Evolutionary conservation across 2,329 filamentous ascomycete species (phyloP).

Genomic region (Pestalotiopsis sp.): DNA sequence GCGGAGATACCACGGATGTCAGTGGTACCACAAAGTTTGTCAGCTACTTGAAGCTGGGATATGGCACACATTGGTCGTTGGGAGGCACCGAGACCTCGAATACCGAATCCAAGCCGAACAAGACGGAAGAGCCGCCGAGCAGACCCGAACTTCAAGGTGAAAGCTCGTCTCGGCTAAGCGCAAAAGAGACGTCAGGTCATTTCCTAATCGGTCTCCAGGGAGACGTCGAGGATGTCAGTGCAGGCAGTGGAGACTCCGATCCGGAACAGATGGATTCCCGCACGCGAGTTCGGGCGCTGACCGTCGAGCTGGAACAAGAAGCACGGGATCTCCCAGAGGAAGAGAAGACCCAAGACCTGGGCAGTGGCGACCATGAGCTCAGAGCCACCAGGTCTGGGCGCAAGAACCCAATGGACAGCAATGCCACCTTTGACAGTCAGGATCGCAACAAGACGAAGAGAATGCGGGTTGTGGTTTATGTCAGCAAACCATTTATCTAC

Average conservation of each 20-base stretch:
- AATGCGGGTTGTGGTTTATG: slow-evolving; percentile 72
- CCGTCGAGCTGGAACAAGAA: slow-evolving; percentile 62
- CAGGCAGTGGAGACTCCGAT: slow-evolving; percentile 26
- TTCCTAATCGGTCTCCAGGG: slow-evolving; percentile 73
- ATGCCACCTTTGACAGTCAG: slow-evolving; percentile 43
- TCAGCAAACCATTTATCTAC: slow-evolving; percentile 76
- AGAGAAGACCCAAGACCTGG: slow-evolving; percentile 48
- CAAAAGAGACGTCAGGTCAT: slow-evolving; percentile 37
- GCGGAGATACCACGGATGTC: slow-evolving; percentile 30
- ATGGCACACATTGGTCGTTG: slow-evolving; percentile 68
- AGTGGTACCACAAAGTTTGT: slow-evolving; percentile 58
- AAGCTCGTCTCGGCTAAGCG: slow-evolving; percentile 13
- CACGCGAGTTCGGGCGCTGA: slow-evolving; percentile 66
- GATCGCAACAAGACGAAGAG: slow-evolving; percentile 57
- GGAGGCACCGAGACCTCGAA: slow-evolving; percentile 27
- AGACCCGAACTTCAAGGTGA: slow-evolving; percentile 5
- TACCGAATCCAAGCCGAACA: slow-evolving; percentile 16
- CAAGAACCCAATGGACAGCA: slow-evolving; percentile 21
- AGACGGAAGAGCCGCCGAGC: slow-evolving; percentile 15
- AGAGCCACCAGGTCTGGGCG: slow-evolving; percentile 17
- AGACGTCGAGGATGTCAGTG: slow-evolving; percentile 54
- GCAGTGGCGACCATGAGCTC: slow-evolving; percentile 38
- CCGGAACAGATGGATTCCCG: slow-evolving; percentile 49
- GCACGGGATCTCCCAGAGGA: slow-evolving; percentile 42
- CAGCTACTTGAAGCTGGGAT: slow-evolving; percentile 67